Evolutionary conservation across 306 rosid species (phyloP), one percentile per base, ranked within the genome.

Genomic region (Geum urbanum): DNA sequence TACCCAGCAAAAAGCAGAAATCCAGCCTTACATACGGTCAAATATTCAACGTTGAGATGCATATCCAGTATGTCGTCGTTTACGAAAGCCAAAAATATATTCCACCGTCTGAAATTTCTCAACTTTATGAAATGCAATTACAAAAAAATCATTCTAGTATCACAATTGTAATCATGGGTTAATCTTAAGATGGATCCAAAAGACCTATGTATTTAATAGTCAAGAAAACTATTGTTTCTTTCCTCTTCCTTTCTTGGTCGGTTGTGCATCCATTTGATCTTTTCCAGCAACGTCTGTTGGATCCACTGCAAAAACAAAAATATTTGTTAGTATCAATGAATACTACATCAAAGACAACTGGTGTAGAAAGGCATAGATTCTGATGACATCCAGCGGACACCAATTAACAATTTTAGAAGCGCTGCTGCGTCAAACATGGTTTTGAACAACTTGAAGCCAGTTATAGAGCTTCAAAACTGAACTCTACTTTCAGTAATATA

Each of bases 221-320:
- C 66, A 66, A 66, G 63, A 16, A 61, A 66, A 72, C 77, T 77
- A 88, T 80, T 87, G 92, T 72, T 90, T 94, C 73, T 97, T 81
- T 67, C 97, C 95, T 77, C 97, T 85, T 69, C 98, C 92, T 77
- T 86, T 90, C 85, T 87, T 88, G 80, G 82, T 62, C 16, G 88
- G 85, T 64, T 83, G 97, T 74, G 89, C 84, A 52, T 88, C 92
- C 49, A 59, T 66, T 77, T 84, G 96, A 69, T 90, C 98, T 72
- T 87, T 94, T 63, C 96, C 98, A 1, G 90, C 59, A 73, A 90
- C 95, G 77, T 94, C 97, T 24, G 89, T 74, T 40, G 78, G 76
- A 75, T 90, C 91, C 81, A 79, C 96, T 85, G 86, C 77, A 79
- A 75, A 81, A 59, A 58, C 37, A 44, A 67, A 49, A 47, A 22